phyloP scores from a whole-genome alignment of 2,329 filamentous ascomycete species.

The Aureobasidium sp. region DNA sequence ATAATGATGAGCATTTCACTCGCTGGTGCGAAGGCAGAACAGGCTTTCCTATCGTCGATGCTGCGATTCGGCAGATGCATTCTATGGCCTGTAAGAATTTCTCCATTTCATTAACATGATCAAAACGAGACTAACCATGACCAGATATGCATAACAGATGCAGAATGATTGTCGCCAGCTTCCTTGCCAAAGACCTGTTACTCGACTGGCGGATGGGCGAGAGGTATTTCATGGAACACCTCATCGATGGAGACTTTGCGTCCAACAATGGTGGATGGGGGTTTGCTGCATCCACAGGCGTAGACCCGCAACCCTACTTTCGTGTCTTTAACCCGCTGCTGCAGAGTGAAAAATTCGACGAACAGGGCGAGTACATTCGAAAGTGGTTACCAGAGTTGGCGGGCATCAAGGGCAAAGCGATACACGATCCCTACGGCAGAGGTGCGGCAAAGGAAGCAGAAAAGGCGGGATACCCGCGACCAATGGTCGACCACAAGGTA shows the following conservation, averaged over 20 bases:
- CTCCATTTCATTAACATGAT: too few species aligned
- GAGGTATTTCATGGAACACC: conserved; percentile 71
- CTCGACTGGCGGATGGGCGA: conserved; percentile 81
- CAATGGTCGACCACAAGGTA: conserved; percentile 67
- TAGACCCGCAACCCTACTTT: conserved; percentile 86
- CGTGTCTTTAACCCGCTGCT: conserved; percentile 80
- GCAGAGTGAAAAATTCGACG: conserved; percentile 82
- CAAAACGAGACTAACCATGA: too few species aligned
- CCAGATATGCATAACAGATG: conserved; percentile 76
- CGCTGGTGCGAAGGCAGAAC: conserved; percentile 70
- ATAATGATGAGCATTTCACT: conserved; percentile 59
- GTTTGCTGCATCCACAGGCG: conserved; percentile 60
- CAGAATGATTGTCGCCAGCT: conserved; percentile 77
- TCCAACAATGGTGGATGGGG: conserved; percentile 70
- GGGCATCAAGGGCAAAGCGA: conserved; percentile 56
- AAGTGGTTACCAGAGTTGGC: conserved; percentile 74
- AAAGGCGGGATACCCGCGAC: conserved; percentile 64
- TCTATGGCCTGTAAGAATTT: conserved; percentile 39
- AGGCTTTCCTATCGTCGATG: conserved; percentile 77
- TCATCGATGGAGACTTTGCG: conserved; percentile 74
- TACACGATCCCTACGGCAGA: conserved; percentile 74
- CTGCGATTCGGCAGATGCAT: conserved; percentile 72
- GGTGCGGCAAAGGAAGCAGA: conserved; percentile 53
- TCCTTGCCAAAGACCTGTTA: conserved; percentile 71
- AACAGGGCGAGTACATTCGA: conserved; percentile 69